Conservation (phyloP, 148 eudicot species). For the Chenopodium quinoa region DNA sequence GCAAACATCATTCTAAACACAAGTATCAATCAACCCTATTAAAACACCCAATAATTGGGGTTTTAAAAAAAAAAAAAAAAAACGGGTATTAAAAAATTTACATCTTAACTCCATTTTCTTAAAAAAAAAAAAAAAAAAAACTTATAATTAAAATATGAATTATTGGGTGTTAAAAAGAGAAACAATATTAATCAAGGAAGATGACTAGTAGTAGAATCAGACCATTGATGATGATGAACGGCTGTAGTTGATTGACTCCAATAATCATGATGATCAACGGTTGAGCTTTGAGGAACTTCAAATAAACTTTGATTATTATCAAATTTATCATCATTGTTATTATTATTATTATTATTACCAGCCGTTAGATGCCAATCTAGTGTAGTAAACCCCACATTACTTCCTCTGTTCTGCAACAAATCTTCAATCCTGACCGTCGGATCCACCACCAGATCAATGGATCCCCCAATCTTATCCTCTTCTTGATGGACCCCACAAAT, state of each 20-base stretch:
- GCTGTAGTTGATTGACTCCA: constrained; percentile 16
- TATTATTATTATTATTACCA: background rate
- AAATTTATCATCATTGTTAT: no score
- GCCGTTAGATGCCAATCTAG: constrained; percentile 14
- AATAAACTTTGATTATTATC: constrained; percentile 15
- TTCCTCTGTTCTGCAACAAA: constrained; percentile 23
- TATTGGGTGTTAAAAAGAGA: background rate
- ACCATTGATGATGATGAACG: constrained; percentile 12
- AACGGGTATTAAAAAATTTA: background rate
- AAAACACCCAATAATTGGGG: background rate
- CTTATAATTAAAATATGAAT: background rate
- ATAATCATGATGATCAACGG: constrained; percentile 15
- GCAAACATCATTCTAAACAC: no score
- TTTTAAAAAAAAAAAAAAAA: background rate
- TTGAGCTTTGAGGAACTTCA: background rate
- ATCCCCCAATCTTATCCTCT: background rate
- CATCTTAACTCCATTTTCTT: background rate
- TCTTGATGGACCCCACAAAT: constrained; percentile 7
- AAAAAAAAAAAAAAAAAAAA: background rate
- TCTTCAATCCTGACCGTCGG: constrained; percentile 23
- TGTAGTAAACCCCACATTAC: constrained; percentile 2
- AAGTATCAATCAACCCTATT: background rate
- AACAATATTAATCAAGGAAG: constrained; percentile 16
- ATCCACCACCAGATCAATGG: constrained; percentile 1
- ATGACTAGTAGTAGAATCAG: constrained; percentile 5